Conservation (phyloP, 163 green algal species). For the Scenedesmus sp. region DNA sequence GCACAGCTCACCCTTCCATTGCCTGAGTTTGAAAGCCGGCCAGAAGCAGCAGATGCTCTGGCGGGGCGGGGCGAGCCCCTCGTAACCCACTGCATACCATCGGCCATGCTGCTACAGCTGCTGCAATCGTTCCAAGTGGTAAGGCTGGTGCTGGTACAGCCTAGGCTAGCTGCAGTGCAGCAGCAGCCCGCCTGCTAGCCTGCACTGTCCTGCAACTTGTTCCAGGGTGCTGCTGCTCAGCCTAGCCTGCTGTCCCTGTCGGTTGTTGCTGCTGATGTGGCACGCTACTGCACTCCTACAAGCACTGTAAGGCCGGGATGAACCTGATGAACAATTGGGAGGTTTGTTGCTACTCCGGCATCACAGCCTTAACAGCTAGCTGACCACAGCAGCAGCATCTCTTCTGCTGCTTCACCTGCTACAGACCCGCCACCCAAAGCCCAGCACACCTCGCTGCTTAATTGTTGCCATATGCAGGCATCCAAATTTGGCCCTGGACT, state of each 20-base stretch:
- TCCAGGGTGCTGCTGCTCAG: not conserved
- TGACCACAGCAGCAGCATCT: not conserved
- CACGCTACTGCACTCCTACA: not conserved
- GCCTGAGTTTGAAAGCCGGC: not conserved
- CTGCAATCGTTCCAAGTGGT: not conserved
- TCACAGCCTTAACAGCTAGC: not conserved
- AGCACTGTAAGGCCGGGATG: not conserved
- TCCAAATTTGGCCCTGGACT: not conserved
- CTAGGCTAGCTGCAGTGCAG: not conserved
- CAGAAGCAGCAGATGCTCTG: slow-evolving; percentile 4
- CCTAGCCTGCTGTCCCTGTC: not conserved
- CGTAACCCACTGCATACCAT: not conserved
- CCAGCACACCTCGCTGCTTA: not conserved
- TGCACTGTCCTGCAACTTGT: not conserved
- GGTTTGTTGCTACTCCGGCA: not conserved
- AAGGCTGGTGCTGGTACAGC: not conserved
- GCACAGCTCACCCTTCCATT: not conserved
- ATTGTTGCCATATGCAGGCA: not conserved
- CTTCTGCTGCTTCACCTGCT: not conserved
- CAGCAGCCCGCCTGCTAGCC: not conserved
- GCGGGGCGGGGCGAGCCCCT: not conserved
- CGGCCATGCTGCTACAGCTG: not conserved
- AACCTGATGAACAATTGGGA: not conserved
- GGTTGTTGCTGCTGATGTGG: not conserved
- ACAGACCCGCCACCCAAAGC: no score